A percentile compares a stretch with the other conserved stretches of the same genome.
These are phyloP conservation scores for Pichia exigua DNA, from an alignment of 805 yeast genomes.

Conservation along the genomic window DNA sequence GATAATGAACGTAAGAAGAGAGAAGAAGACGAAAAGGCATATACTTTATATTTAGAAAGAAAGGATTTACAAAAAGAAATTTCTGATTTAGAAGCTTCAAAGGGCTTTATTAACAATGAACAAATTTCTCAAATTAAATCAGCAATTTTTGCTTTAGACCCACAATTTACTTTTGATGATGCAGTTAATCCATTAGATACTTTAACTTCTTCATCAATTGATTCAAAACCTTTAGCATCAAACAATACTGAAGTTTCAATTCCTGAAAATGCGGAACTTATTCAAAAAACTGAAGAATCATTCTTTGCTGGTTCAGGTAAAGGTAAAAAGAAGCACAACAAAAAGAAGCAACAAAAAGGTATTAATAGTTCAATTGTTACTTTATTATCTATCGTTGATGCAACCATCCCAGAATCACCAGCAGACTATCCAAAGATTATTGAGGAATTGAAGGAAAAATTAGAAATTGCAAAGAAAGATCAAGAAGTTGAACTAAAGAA, in stretches of 20 bases:
- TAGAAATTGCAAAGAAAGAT: slow-evolving; percentile 55
- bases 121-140: slow-evolving; percentile 74
- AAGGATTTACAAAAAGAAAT: slow-evolving; percentile 43
- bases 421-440: slow-evolving; percentile 64
- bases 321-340: slow-evolving; percentile 34
- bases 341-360: slow-evolving; percentile 40
- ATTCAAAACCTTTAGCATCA: slow-evolving; percentile 5
- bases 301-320: slow-evolving; percentile 43
- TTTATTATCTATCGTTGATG: slow-evolving; percentile 64
- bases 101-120: slow-evolving; percentile 70
- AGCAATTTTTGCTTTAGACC: slow-evolving; percentile 69
- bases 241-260: slow-evolving; percentile 45
- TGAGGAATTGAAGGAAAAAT: slow-evolving; percentile 62
- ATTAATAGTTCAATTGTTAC: slow-evolving; percentile 77
- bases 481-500: slow-evolving; percentile 77
- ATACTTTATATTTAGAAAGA: slow-evolving; percentile 43
- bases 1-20: slow-evolving; percentile 64
- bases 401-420: slow-evolving; percentile 68
- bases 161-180: slow-evolving; percentile 58
- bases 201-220: slow-evolving; percentile 11
- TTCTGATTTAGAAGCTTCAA: slow-evolving; percentile 66
- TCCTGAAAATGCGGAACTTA: slow-evolving; percentile 57
- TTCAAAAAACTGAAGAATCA: slow-evolving; percentile 52
- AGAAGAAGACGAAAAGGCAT: slow-evolving; percentile 57
- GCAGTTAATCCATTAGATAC: slow-evolving; percentile 13